Evolutionary conservation across 345 rosid species (phyloP).

Genomic region (Fremontodendron californicum): DNA sequence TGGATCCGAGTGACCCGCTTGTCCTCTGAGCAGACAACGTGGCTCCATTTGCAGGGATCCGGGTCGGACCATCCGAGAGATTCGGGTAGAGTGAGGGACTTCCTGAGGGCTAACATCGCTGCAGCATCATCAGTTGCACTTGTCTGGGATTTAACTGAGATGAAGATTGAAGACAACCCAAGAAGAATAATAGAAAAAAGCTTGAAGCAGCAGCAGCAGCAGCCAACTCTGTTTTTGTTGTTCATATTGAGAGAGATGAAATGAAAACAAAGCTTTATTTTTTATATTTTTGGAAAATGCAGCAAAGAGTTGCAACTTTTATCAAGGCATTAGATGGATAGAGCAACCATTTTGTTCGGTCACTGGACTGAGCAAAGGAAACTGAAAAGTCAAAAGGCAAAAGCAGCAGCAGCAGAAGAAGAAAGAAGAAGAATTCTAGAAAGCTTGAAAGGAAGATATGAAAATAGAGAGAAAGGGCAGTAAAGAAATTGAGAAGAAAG

Average conservation of each 20-base stretch:
- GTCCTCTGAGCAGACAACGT: neutral
- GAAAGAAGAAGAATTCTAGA: neutral
- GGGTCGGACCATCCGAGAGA: constrained; percentile 5
- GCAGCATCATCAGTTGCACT: neutral
- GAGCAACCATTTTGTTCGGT: neutral
- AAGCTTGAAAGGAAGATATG: neutral
- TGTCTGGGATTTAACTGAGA: neutral
- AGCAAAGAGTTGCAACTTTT: neutral
- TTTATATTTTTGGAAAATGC: neutral
- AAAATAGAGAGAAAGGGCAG: neutral
- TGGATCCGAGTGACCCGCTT: neutral
- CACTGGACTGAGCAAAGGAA: neutral
- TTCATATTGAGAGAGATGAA: neutral
- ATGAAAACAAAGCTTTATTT: constrained; percentile 1
- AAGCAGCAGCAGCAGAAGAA: neutral
- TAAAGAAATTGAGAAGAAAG: too few relatives aligned
- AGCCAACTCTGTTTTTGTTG: neutral
- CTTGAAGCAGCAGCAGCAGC: constrained; percentile 1
- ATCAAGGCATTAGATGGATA: neutral
- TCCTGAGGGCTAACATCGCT: neutral
- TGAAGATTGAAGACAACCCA: neutral
- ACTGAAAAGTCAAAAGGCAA: neutral
- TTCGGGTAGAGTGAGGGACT: neutral
- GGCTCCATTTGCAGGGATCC: constrained; percentile 5
- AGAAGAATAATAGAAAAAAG: neutral